Evolutionary conservation across 306 rosid species (phyloP).

Genomic region (Clitoria ternatea): DNA sequence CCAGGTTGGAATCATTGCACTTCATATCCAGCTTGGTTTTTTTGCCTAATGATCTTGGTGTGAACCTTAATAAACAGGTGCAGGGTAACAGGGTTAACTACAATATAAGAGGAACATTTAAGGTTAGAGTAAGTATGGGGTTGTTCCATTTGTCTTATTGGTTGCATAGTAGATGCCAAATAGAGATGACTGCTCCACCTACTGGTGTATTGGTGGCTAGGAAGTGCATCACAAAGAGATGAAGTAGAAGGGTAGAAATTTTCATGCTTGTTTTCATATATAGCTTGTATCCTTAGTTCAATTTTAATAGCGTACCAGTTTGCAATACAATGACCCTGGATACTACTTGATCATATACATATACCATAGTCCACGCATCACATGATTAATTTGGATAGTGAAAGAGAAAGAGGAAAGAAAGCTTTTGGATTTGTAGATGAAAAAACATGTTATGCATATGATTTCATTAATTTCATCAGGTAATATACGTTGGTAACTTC

Average conservation of each 20-base stretch:
- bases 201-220: constrained; percentile 62
- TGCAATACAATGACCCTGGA: constrained; percentile 7
- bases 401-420: background rate
- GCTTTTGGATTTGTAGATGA: background rate
- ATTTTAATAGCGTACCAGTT: constrained; percentile 7
- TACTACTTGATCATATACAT: background rate
- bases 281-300: constrained; percentile 2
- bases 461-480: background rate
- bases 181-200: constrained; percentile 81
- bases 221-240: constrained; percentile 61
- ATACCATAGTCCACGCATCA: background rate
- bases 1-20: constrained; percentile 57
- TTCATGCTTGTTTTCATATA: constrained; percentile 8
- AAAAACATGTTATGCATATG: background rate
- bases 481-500: background rate
- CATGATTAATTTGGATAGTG: background rate
- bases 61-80: constrained; percentile 57
- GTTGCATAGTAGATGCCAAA: constrained; percentile 71
- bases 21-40: constrained; percentile 75
- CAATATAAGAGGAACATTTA: constrained; percentile 62
- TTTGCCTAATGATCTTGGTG: constrained; percentile 61
- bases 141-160: constrained; percentile 49
- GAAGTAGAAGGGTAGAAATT: constrained; percentile 24
- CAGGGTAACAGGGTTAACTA: constrained; percentile 51
- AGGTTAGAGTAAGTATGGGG: constrained; percentile 61